Evolutionary conservation across 2,329 filamentous ascomycete species (phyloP), one percentile per base, ranked within the genome.

Genomic region (Cytospora paraplurivora): DNA sequence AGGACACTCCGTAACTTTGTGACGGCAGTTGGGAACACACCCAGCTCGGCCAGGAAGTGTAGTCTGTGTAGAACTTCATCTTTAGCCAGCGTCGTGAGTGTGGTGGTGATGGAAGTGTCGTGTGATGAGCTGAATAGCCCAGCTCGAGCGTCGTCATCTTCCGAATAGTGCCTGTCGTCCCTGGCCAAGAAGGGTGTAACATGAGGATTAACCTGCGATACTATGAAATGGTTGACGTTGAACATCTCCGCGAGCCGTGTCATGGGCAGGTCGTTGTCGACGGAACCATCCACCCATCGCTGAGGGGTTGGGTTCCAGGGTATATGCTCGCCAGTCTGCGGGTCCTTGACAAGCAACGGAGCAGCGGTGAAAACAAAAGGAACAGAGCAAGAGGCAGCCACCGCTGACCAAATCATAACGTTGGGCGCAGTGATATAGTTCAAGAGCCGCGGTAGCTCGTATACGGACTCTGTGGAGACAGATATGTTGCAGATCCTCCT

Each of bases 181-280:
- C 88, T 90, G 17, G 85, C 81, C 17, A 97, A 78, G 71, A 98
- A 97, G 0, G 92, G 92, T 0, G 96, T 86, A 10, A 97, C 91
- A 70, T 98, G 94, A 0, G 94, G 94, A 71, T 98, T 98, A 57
- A 97, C 93, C 74, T 98, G 94, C 0, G 93, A 97, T 19, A 97
- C 94, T 69, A 98, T 97, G 72, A 97, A 97, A 73, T 97, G 94
- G 72, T 97, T 97, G 73, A 97, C 93, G 72, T 97, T 97, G 80
- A 97, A 97, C 90, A 97, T 93, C 72, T 97, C 93, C 0, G 93
- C 88, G 17, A 98, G 81, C 1, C 92, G 86, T 21, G 89, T 92
- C 87, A 96, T 96, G 1, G 94, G 94, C 3, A 98, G 80, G 74
- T 98, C 94, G 65, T 95, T 95, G 73, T 97, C 93, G 27, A 98